These are phyloP conservation scores for Manihot esculenta DNA, from an alignment of 441 rosid species.

Conservation along the genomic window DNA sequence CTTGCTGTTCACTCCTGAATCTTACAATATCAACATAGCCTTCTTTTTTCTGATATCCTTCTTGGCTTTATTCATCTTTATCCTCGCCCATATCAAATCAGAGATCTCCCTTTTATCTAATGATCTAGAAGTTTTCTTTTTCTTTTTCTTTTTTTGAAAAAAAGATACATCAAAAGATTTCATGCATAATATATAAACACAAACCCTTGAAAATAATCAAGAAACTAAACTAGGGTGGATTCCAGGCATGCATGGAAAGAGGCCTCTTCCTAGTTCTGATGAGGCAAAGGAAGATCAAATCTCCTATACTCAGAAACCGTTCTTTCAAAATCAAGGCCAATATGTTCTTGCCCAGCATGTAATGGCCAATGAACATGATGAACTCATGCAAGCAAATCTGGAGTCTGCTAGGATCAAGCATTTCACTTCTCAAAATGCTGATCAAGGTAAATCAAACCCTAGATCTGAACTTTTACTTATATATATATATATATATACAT, in stretches of 20 bases:
- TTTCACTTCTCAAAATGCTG: not conserved
- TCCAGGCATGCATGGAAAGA: conserved; percentile 11
- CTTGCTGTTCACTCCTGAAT: not conserved
- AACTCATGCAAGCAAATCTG: not conserved
- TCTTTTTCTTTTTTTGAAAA: not conserved
- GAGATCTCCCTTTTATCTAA: conserved; percentile 6
- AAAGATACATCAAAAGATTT: not conserved
- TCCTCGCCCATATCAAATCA: conserved; percentile 4
- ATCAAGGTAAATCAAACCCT: not conserved
- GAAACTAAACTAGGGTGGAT: not conserved
- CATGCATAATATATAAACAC: not conserved
- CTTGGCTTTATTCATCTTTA: conserved; percentile 19
- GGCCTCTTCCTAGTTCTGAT: conserved; percentile 8
- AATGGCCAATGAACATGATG: not conserved
- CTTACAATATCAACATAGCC: conserved; percentile 7
- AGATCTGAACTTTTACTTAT: not conserved
- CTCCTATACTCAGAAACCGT: not conserved
- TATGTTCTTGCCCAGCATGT: not conserved
- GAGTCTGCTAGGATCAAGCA: not conserved
- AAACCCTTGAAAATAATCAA: not conserved
- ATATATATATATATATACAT: no score
- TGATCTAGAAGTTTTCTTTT: not conserved
- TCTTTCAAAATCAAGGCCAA: not conserved
- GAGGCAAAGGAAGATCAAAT: not conserved
- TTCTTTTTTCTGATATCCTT: conserved; percentile 5